Conservation (phyloP, 73 alveolate species). For the Paraurostyla sp. region DNA sequence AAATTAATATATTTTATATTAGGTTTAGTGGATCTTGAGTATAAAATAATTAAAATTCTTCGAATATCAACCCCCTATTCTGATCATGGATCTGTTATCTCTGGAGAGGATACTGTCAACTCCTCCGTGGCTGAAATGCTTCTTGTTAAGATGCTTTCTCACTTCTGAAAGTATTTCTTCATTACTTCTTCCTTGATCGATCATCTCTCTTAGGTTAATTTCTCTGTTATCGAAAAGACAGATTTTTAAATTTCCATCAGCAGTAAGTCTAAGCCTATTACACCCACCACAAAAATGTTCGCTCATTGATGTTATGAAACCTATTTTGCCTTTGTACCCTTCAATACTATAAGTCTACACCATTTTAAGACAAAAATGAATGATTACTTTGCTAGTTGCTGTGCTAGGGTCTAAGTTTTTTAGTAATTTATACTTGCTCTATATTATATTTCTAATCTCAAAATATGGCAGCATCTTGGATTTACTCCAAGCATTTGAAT, state of each 20-base stretch:
- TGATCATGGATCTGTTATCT: conserved; percentile 73
- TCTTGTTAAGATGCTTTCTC: conserved; percentile 14
- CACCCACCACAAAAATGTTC: conserved; percentile 87
- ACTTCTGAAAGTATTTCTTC: not conserved
- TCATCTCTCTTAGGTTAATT: conserved; percentile 43
- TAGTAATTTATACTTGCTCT: conserved; percentile 7
- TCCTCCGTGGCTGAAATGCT: conserved; percentile 75
- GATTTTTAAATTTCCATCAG: conserved; percentile 81
- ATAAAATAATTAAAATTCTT: not conserved
- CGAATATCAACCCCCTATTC: conserved; percentile 73
- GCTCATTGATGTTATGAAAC: conserved; percentile 83
- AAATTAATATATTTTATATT: too few relatives aligned
- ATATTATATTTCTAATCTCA: conserved; percentile 31
- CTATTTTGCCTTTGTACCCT: conserved; percentile 65
- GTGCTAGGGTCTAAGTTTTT: not conserved
- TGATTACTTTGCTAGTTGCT: conserved; percentile 44
- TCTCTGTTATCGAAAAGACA: conserved; percentile 75
- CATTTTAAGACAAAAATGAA: not conserved
- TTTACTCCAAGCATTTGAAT: conserved; percentile 76
- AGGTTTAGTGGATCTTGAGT: too few relatives aligned
- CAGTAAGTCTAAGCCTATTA: conserved; percentile 80
- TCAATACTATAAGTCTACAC: conserved; percentile 15
- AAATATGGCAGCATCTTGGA: conserved; percentile 30
- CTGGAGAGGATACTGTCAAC: conserved; percentile 59
- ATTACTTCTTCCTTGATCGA: conserved; percentile 19